Evolutionary conservation across 1,284 basidiomycete species (phyloP).

Genomic region (Boletus mariae): DNA sequence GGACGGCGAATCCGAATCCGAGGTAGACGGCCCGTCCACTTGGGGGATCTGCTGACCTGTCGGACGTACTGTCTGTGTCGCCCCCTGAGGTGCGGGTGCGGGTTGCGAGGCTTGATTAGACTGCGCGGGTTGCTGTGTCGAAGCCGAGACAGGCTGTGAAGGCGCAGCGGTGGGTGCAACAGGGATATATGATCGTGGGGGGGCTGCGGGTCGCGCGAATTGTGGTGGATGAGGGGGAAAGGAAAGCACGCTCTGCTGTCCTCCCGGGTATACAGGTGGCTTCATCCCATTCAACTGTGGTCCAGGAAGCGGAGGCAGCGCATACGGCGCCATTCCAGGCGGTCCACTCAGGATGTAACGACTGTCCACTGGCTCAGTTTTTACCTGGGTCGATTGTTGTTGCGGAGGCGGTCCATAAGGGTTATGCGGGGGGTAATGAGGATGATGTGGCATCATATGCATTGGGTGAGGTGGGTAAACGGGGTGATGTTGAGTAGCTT

Average conservation of each 20-base stretch:
- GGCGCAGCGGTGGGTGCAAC: conserved; percentile 2
- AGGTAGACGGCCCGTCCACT: conserved; percentile 55
- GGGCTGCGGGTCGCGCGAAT: conserved; percentile 34
- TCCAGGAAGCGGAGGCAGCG: conserved; percentile 60
- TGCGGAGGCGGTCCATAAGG: conserved; percentile 42
- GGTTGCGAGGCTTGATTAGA: conserved; percentile 13
- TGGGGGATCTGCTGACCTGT: conserved; percentile 57
- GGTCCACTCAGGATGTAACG: conserved; percentile 55
- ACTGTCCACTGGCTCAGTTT: conserved; percentile 63
- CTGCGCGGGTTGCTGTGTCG: conserved; percentile 15
- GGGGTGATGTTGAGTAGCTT: conserved; percentile 44
- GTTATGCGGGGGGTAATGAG: conserved; percentile 45
- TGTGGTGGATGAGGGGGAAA: conserved; percentile 49
- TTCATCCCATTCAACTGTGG: conserved; percentile 52
- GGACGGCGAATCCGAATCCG: conserved; percentile 59
- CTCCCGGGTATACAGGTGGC: conserved; percentile 46
- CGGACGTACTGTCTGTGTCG: conserved; percentile 15
- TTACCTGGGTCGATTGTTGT: conserved; percentile 45
- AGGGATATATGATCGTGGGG: conserved; percentile 28
- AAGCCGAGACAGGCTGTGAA: conserved; percentile 17
- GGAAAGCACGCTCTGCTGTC: conserved; percentile 54
- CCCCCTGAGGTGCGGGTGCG: conserved; percentile 10
- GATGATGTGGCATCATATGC: conserved; percentile 48
- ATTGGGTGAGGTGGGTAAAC: conserved; percentile 50
- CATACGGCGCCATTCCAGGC: conserved; percentile 42